A percentile compares a stretch with the other conserved stretches of the same genome.
Conservation (phyloP, 345 rosid species). For the Mercurialis annua region DNA sequence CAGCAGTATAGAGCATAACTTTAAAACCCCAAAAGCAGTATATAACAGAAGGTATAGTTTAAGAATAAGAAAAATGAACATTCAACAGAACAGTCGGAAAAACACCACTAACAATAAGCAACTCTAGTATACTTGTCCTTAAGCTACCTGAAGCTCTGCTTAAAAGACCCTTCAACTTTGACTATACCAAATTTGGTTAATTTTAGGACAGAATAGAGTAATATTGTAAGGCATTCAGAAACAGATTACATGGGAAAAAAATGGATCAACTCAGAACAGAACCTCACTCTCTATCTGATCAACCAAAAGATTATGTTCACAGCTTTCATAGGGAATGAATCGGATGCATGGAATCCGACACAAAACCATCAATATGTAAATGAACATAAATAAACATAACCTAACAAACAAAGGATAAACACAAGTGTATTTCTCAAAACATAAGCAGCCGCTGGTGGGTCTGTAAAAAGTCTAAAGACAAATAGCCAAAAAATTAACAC, state of each 20-base stretch:
- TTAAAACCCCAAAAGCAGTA: background rate
- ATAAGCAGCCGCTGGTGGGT: background rate
- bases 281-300: too few species aligned
- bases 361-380: too few species aligned
- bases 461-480: background rate
- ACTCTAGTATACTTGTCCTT: conserved; percentile 47
- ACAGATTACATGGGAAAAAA: too few species aligned
- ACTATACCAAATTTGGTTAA: too few species aligned
- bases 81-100: background rate
- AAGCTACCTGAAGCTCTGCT: conserved; percentile 63
- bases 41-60: background rate
- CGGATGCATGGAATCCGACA: too few species aligned
- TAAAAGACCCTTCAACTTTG: conserved; percentile 62
- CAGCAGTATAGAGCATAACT: conserved; percentile 1
- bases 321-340: too few species aligned
- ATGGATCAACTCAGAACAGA: too few species aligned
- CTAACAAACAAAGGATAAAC: background rate
- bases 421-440: conserved; percentile 1
- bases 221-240: too few species aligned
- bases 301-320: too few species aligned
- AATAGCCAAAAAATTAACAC: background rate
- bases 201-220: too few species aligned
- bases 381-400: too few species aligned
- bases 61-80: background rate
- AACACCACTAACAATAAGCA: conserved; percentile 36